Base-by-base conservation (phyloP, 1,284 basidiomycete genomes). In the Rhodotorula sp. region DNA sequence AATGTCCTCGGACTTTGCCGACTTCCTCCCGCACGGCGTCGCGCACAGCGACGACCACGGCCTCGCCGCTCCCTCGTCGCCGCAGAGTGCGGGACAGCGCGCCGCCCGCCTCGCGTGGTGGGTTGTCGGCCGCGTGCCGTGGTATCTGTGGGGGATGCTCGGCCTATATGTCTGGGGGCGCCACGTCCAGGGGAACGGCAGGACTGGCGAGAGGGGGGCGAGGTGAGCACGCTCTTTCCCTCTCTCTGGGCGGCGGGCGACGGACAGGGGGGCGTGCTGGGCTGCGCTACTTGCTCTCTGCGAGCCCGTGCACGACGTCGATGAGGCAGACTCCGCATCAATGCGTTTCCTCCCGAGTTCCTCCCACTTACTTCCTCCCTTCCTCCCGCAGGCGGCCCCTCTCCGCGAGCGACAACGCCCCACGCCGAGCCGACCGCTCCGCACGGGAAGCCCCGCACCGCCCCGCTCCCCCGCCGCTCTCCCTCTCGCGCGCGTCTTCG, bases 101-200 rank as follows among this genome's bases (percentile, higher is more conserved):
- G n/a, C 19, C 48, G 29, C 32, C 7, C 22, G n/a, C 19, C 48
- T 61, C 60, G 48, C 60, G 15, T 63, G 62, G 62, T 63, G 62
- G 62, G 10, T 46, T 29, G 51, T 46, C 21, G 21, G 53, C n/a
- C 32, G 39, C 22, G 62, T 63, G 13, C 62, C 62, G 34, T 63
- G 62, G 62, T 63, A 63, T 32, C 29, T 63, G n/a, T 63, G 62
- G 62, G 51, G 34, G 9, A 54, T 44, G 39, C 10, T n/a, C 15
- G 62, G 22, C 1, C 25, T 55, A 22, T 63, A 39, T 25, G 13
- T 44, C 37, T 63, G 55, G 53, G 39, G 37, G 0, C 22, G 34
- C 17, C 25, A 34, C 29, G 32, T 54, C 53, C 17, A 32, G 29
- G 53, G 46, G 12, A 44, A 44, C 32, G 39, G 32, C n/a, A n/a